Evolutionary conservation across 1,284 basidiomycete genomes (phyloP).

Genomic region (Apiotrichum porosum): DNA sequence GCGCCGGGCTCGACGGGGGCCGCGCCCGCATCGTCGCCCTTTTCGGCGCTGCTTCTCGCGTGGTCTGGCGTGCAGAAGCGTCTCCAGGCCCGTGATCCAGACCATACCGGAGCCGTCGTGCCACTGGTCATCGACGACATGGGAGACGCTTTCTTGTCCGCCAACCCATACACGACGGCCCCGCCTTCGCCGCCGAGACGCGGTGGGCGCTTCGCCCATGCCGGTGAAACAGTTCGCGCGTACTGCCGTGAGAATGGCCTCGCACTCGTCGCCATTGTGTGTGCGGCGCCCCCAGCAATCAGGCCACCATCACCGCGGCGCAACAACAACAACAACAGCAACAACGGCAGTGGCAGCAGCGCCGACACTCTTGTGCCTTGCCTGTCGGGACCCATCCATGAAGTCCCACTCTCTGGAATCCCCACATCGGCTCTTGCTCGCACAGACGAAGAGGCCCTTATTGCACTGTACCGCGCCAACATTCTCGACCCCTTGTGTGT

Average conservation of each 20-base stretch:
- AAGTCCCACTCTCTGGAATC: conserved; percentile 2
- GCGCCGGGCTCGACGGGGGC: conserved; percentile 10
- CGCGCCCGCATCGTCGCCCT: conserved; percentile 18
- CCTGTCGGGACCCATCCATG: too few relatives aligned
- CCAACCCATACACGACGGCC: conserved; percentile 3
- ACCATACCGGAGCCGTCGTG: conserved; percentile 36
- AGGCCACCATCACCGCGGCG: conserved; percentile 2
- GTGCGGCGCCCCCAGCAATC: conserved; percentile 13
- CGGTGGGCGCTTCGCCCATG: conserved; percentile 30
- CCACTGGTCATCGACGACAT: conserved; percentile 41
- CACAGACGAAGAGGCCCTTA: conserved; percentile 30
- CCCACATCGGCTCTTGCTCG: conserved; percentile 16
- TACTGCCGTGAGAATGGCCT: conserved; percentile 38
- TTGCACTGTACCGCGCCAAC: conserved; percentile 32
- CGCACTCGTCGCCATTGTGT: conserved; percentile 31
- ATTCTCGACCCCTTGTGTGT: conserved; percentile 38
- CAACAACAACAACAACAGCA: too few relatives aligned
- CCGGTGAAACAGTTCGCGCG: conserved; percentile 39
- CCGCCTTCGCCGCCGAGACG: conserved; percentile 16
- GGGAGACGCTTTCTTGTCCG: conserved; percentile 10
- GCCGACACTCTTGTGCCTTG: too few relatives aligned
- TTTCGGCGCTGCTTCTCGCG: conserved; percentile 33
- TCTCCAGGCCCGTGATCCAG: conserved; percentile 24
- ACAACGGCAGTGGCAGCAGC: too few relatives aligned
- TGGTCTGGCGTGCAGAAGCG: conserved; percentile 41